Base-by-base conservation (phyloP, 805 yeast genomes). In the Lachancea sp. region DNA sequence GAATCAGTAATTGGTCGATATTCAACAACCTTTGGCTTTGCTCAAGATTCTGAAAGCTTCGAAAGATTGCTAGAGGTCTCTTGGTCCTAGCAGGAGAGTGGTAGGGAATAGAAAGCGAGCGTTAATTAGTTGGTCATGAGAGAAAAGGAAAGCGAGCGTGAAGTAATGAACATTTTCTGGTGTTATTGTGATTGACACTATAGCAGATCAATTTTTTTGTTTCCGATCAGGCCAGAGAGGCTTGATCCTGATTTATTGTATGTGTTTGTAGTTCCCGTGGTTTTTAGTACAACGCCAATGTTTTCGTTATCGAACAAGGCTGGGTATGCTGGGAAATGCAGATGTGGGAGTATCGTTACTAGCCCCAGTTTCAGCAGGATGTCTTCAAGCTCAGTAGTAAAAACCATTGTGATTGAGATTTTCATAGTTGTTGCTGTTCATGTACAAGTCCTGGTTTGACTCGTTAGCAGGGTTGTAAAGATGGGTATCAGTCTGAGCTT, bases 1-100 rank as follows among this genome's bases (percentile, higher is more conserved):
- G 34, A 41, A 41, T 39, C 40, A n/a, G 45, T 36, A 30, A 30
- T 36, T 27, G 27, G 35, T 6, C 18, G 27, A 19, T 41, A n/a
- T 17, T n/a, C n/a, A 41, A 22, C 33, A 17, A 34, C 25, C 26
- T 29, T 11, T 11, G 11, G 31, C 31, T 29, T 29, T 5, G 31
- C 31, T 11, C 13, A 13, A 29, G 6, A 11, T 29, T 13, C 31
- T 29, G 31, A 40, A 32, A n/a, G 20, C 12, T 40, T 11, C 17
- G 32, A 36, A 40, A 7, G 32, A 29, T 9, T n/a, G 32, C n/a
- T 13, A 18, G 35, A 35, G 8, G n/a, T 22, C 19, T 35, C 15
- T 17, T 11, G 19, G 13, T n/a, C 15, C 38, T 20, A 35, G 38
- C 38, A 35, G 18, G 18, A 19, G 38, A 8, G 18, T 9, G 6